Conservation (phyloP, 495 filamentous ascomycete species). For the Achaetomiella virescens region DNA sequence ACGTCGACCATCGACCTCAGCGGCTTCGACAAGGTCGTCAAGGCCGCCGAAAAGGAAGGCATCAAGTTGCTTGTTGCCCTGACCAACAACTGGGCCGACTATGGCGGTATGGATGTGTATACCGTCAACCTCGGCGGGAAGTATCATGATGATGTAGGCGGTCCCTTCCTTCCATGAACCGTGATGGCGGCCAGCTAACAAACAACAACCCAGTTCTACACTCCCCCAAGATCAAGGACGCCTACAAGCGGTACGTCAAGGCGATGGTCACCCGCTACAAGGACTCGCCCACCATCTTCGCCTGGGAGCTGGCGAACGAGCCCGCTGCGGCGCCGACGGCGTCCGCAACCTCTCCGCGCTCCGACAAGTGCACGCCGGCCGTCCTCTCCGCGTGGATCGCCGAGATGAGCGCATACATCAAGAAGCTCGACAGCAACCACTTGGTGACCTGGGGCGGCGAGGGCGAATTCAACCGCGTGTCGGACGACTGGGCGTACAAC, state of each 20-base stretch:
- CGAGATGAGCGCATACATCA: slow-evolving; percentile 45
- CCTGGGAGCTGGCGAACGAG: slow-evolving; percentile 54
- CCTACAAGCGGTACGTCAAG: slow-evolving; percentile 49
- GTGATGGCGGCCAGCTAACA: background rate
- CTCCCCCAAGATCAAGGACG: slow-evolving; percentile 33
- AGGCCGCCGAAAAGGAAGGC: slow-evolving; percentile 49
- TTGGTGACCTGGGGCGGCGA: slow-evolving; percentile 50
- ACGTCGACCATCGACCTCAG: slow-evolving; percentile 50
- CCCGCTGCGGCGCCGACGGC: slow-evolving; percentile 39
- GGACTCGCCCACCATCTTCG: slow-evolving; percentile 44
- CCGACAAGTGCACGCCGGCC: slow-evolving; percentile 35
- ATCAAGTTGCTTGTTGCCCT: slow-evolving; percentile 54
- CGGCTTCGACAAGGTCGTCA: slow-evolving; percentile 60
- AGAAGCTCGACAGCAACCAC: slow-evolving; percentile 44
- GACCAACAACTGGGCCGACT: slow-evolving; percentile 51
- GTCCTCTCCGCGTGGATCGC: slow-evolving; percentile 43
- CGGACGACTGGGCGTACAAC: slow-evolving; percentile 54
- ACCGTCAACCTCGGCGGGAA: slow-evolving; percentile 33
- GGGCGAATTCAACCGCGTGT: slow-evolving; percentile 38
- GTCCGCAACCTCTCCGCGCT: slow-evolving; percentile 38
- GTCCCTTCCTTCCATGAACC: background rate
- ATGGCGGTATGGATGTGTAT: slow-evolving; percentile 46
- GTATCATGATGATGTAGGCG: slow-evolving; percentile 32
- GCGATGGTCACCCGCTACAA: slow-evolving; percentile 45
- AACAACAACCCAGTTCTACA: slow-evolving; percentile 36